These are phyloP conservation scores for Canavalia ensiformis DNA, from an alignment of 306 rosid genomes.

Conservation along the genomic window DNA sequence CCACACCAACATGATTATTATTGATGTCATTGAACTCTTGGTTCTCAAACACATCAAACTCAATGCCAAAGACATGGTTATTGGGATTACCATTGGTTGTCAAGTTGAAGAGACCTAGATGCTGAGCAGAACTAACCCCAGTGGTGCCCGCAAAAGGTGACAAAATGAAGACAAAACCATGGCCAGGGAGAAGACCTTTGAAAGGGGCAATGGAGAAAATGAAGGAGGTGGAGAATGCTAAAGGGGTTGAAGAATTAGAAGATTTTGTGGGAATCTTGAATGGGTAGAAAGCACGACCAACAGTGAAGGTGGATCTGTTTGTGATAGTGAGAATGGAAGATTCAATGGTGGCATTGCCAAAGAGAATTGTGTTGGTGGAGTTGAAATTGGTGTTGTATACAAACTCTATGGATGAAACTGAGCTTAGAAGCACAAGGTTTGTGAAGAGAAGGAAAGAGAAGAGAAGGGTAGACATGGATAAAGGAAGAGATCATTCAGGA, in stretches of 20 bases:
- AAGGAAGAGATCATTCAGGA: background rate
- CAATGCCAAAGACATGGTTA: conserved; percentile 59
- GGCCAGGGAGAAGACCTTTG: conserved; percentile 53
- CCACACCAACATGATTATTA: conserved; percentile 64
- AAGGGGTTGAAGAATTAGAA: conserved; percentile 42
- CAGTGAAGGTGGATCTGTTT: conserved; percentile 53
- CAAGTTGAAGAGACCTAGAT: conserved; percentile 63
- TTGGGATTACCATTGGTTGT: conserved; percentile 56
- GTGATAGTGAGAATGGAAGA: conserved; percentile 62
- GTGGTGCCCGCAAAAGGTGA: conserved; percentile 47
- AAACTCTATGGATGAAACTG: conserved; percentile 54
- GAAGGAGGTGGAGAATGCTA: conserved; percentile 62
- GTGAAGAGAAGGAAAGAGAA: conserved; percentile 19
- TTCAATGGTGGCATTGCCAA: conserved; percentile 56
- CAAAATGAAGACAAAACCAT: conserved; percentile 60
- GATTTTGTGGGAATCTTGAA: conserved; percentile 55
- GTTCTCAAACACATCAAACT: conserved; percentile 67
- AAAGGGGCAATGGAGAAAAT: conserved; percentile 60
- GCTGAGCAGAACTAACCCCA: conserved; percentile 59
- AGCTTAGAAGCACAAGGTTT: conserved; percentile 32
- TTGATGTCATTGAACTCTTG: conserved; percentile 62
- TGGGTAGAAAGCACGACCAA: conserved; percentile 61
- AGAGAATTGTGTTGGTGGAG: conserved; percentile 53
- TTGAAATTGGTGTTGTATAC: conserved; percentile 63
- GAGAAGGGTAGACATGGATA: conserved; percentile 46